Conservation (phyloP, 2,329 filamentous ascomycete genomes). For the Nemania diffusa region DNA sequence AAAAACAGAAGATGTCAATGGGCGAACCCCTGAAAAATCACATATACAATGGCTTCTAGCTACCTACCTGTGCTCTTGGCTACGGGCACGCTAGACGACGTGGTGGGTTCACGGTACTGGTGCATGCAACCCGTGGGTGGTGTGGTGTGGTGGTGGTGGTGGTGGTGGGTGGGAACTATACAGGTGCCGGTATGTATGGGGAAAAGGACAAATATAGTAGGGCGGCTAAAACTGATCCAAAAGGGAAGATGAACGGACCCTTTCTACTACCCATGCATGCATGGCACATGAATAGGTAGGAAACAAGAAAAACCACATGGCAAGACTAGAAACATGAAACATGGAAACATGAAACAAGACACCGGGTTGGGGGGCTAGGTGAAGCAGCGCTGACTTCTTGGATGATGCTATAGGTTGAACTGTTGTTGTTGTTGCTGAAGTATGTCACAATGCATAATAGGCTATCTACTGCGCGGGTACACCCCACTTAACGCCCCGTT, state of each 20-base stretch:
- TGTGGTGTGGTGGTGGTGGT: too few species aligned
- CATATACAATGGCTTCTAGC: not conserved
- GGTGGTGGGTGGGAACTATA: not conserved
- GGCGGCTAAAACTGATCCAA: conserved; percentile 33
- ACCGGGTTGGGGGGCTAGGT: not conserved
- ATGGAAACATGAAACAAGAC: conserved; percentile 13
- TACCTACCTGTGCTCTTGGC: not conserved
- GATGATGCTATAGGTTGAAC: conserved; percentile 32
- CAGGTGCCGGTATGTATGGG: not conserved
- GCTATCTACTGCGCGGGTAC: not conserved
- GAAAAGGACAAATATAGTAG: conserved; percentile 29
- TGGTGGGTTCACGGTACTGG: conserved; percentile 1
- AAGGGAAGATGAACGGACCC: conserved; percentile 6
- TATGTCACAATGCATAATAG: not conserved
- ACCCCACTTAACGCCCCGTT: not conserved
- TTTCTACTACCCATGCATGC: conserved; percentile 4
- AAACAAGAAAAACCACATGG: conserved; percentile 32
- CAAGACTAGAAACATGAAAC: conserved; percentile 41
- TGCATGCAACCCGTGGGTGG: too few species aligned
- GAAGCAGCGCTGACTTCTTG: not conserved
- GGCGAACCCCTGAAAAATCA: conserved; percentile 26
- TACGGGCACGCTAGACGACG: not conserved
- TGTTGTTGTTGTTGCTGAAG: conserved; percentile 1
- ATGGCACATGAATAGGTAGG: not conserved
- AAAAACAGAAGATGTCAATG: conserved; percentile 38